Evolutionary conservation across 148 eudicot species (phyloP), one percentile per base, ranked within the genome.

Genomic region (Chenopodium suecicum): DNA sequence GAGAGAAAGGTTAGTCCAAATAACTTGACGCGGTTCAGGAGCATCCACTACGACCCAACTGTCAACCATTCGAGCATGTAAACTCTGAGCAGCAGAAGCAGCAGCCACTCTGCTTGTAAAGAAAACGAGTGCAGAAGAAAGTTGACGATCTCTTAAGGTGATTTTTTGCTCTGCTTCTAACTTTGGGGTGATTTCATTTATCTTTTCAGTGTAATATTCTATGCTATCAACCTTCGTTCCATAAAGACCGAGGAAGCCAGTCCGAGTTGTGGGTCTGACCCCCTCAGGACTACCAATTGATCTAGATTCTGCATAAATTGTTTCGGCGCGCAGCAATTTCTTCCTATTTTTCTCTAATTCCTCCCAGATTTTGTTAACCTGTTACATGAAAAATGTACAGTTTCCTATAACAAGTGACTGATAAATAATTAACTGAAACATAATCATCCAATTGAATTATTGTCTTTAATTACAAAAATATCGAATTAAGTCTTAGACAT

Each of bases 21-120:
- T 64, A 3, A 94, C 9, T 70, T 94, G 93, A 68, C 95, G 90
- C 68, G 98, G 85, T 85, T 94, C 95, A 19, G 98, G 98, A 67
- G 98, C 94, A 41, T 88, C 91, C 82, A 86, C 70, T 23, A 89
- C 95, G 0, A 92, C 93, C 98, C 98, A 94, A 12, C 80, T 78
- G 85, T 93, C 98, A 11, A 91, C 92, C 81, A 86, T 83, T 44
- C 78, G 87, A 32, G 89, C 89, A 60, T 91, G 98, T 11, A 91
- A 87, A 79, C 84, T 81, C 74, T 93, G 98, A 67, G 94, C 86
- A 62, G 95, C 98, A 60, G 93, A 72, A 63, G 97, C 92, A 34
- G 95, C 97, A 37, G 91, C 70, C 1, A 89, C 88, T 74, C 93
- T 82, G 82, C 84, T 87, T 25, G 87, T 83, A 79, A 93, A 93